Percentiles rank a stretch among this genome's conserved stretches.
Conservation (phyloP, 2,329 filamentous ascomycete species). For the Xylariaceae sp. region DNA sequence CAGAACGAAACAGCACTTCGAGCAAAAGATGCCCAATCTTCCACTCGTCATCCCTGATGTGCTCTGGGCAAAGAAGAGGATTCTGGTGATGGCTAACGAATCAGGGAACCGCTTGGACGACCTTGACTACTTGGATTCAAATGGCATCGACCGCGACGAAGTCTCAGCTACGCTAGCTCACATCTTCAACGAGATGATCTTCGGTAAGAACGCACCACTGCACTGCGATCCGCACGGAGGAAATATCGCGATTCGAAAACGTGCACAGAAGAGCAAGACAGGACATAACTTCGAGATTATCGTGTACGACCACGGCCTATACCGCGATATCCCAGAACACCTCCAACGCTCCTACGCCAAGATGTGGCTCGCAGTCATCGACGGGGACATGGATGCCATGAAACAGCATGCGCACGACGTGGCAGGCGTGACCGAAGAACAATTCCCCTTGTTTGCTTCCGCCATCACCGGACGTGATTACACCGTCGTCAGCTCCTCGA, state of each 20-base stretch:
- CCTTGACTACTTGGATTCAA: slow-evolving; percentile 76
- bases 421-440: slow-evolving; percentile 79
- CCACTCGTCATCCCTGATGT: slow-evolving; percentile 87
- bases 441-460: slow-evolving; percentile 92
- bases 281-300: slow-evolving; percentile 87
- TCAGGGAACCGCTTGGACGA: slow-evolving; percentile 85
- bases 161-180: slow-evolving; percentile 85
- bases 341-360: slow-evolving; percentile 87
- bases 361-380: slow-evolving; percentile 93
- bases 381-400: slow-evolving; percentile 82
- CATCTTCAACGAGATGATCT: slow-evolving; percentile 99
- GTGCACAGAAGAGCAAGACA: slow-evolving; percentile 52
- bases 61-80: slow-evolving; percentile 81
- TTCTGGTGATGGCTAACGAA: slow-evolving; percentile 93
- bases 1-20: slow-evolving; percentile 77
- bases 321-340: slow-evolving; percentile 79
- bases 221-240: slow-evolving; percentile 97
- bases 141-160: slow-evolving; percentile 89
- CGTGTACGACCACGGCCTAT: slow-evolving; percentile 94
- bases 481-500: slow-evolving; percentile 63
- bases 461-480: slow-evolving; percentile 96
- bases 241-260: slow-evolving; percentile 88
- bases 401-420: slow-evolving; percentile 84
- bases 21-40: slow-evolving; percentile 59
- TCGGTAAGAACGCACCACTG: slow-evolving; percentile 79